Evolutionary conservation across 305 asterid genomes (phyloP).

Genomic region (Plantago rigida): DNA sequence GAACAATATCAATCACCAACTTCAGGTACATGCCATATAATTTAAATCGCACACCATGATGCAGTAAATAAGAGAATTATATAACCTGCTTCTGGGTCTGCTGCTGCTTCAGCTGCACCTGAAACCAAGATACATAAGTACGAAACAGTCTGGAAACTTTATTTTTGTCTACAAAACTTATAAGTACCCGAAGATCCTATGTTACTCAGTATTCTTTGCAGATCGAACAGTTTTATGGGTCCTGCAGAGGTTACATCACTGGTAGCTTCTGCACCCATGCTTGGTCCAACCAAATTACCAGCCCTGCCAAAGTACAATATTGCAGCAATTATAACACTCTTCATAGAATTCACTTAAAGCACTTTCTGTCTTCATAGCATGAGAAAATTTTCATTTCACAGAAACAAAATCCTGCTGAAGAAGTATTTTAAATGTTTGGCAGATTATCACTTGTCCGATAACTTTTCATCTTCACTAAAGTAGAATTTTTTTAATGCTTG

Average conservation of each 20-base stretch:
- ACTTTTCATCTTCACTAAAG: too few species aligned
- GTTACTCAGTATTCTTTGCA: slow-evolving; percentile 84
- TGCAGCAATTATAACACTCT: slow-evolving; percentile 11
- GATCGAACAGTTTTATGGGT: slow-evolving; percentile 78
- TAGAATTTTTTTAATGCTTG: background rate
- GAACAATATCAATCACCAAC: too few species aligned
- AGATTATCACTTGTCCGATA: too few species aligned
- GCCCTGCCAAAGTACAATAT: slow-evolving; percentile 47
- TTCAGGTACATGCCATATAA: too few species aligned
- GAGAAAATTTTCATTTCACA: background rate
- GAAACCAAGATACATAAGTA: slow-evolving; percentile 24
- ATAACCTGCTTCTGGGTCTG: slow-evolving; percentile 80
- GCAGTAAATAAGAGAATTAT: slow-evolving; percentile 23
- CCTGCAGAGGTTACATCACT: slow-evolving; percentile 86
- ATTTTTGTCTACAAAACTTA: slow-evolving; percentile 14
- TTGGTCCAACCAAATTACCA: slow-evolving; percentile 72
- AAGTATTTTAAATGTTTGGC: too few species aligned
- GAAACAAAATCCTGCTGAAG: too few species aligned
- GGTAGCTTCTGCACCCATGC: slow-evolving; percentile 66
- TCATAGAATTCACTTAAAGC: background rate
- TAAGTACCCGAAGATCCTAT: slow-evolving; percentile 64
- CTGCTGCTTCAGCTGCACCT: slow-evolving; percentile 41
- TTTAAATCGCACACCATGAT: too few species aligned
- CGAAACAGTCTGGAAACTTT: slow-evolving; percentile 21
- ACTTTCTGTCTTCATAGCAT: background rate